phyloP scores from a whole-genome alignment of 306 rosid species.

The Trifolium fragiferum region DNA sequence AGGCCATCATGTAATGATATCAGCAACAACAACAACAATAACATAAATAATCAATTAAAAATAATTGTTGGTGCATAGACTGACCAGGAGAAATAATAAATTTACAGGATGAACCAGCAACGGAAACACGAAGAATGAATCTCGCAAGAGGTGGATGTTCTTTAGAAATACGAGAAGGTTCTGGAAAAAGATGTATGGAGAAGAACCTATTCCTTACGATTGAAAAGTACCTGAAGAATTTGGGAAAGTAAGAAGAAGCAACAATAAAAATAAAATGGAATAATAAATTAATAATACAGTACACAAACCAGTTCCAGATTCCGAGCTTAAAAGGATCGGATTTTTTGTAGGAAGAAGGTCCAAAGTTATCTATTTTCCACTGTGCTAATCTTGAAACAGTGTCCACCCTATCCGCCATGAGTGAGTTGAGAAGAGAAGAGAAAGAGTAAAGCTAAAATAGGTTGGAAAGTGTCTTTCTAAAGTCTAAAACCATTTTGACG shows the following conservation, averaged over 20 bases:
- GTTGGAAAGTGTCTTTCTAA: no score
- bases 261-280: neutral
- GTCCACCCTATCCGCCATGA: slow-evolving; percentile 65
- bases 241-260: neutral
- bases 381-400: slow-evolving; percentile 77
- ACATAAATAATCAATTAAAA: no score
- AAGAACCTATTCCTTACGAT: slow-evolving; percentile 72
- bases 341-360: slow-evolving; percentile 66
- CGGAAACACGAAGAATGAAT: slow-evolving; percentile 68
- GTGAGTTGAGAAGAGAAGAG: no score
- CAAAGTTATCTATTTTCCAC: slow-evolving; percentile 83
- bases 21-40: neutral
- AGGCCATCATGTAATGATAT: neutral
- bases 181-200: slow-evolving; percentile 79
- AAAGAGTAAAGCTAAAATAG: no score
- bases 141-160: slow-evolving; percentile 83
- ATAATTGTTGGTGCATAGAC: neutral
- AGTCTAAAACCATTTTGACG: no score
- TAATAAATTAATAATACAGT: no score
- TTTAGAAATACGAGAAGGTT: slow-evolving; percentile 67
- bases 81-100: slow-evolving; percentile 71
- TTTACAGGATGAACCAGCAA: slow-evolving; percentile 60
- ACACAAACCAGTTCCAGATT: slow-evolving; percentile 82
- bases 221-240: slow-evolving; percentile 56
- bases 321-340: slow-evolving; percentile 89